Percentiles rank a stretch among this genome's conserved stretches.
Evolutionary conservation across 768 basidiomycete genomes (phyloP).

Genomic region (Leccinellum rugosiceps): DNA sequence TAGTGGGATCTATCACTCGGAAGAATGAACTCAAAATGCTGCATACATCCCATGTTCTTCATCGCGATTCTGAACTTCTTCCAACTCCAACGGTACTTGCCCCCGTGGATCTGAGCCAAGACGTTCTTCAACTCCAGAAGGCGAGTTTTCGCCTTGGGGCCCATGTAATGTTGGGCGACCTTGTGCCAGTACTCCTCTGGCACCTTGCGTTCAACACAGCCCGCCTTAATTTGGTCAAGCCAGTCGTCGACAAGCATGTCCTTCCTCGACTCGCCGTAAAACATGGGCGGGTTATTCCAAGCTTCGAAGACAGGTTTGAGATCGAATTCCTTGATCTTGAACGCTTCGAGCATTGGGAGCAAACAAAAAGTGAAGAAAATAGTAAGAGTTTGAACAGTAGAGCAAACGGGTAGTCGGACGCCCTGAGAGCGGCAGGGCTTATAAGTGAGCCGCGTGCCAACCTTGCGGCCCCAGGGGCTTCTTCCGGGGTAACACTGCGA

Average conservation of each 20-base stretch:
- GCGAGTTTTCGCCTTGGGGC: slow-evolving; percentile 60
- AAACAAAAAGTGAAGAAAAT: neutral
- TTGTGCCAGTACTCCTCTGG: slow-evolving; percentile 84
- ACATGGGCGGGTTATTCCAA: slow-evolving; percentile 67
- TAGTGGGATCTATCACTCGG: neutral
- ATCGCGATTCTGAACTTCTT: slow-evolving; percentile 78
- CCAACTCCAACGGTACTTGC: slow-evolving; percentile 80
- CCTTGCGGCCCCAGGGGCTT: slow-evolving; percentile 22
- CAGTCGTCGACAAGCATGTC: slow-evolving; percentile 70
- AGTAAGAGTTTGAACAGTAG: slow-evolving; percentile 8
- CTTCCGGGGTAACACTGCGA: slow-evolving; percentile 27
- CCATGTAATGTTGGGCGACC: slow-evolving; percentile 75
- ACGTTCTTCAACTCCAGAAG: slow-evolving; percentile 71
- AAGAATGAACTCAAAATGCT: neutral
- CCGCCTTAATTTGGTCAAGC: slow-evolving; percentile 67
- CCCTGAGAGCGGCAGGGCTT: slow-evolving; percentile 18
- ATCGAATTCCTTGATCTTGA: slow-evolving; percentile 78
- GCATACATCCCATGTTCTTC: slow-evolving; percentile 79
- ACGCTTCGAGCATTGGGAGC: slow-evolving; percentile 59
- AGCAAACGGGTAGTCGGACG: slow-evolving; percentile 15
- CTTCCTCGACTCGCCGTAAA: slow-evolving; percentile 65
- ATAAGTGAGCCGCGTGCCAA: slow-evolving; percentile 27
- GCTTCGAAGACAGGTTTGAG: slow-evolving; percentile 62
- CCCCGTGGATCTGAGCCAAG: slow-evolving; percentile 70
- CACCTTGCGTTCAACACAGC: slow-evolving; percentile 66